phyloP scores from a whole-genome alignment of 495 filamentous ascomycete genomes.

The Aspergillus hancockii region DNA sequence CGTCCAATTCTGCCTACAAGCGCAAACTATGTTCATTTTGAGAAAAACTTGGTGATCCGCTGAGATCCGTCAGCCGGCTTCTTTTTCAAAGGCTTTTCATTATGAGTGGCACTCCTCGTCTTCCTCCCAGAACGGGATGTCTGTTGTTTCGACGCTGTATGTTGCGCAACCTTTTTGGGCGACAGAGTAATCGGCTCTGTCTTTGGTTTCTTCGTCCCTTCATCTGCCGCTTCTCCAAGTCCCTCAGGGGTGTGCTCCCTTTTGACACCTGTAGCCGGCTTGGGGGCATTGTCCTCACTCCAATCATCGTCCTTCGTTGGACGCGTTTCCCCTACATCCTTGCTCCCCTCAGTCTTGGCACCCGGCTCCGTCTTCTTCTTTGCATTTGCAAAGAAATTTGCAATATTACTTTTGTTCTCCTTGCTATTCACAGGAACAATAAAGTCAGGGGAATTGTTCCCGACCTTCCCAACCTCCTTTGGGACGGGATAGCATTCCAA shows the following conservation, averaged over 20 bases:
- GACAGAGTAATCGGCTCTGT: constrained; percentile 18
- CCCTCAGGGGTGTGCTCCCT: constrained; percentile 50
- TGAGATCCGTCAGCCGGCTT: constrained; percentile 63
- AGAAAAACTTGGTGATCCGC: constrained; percentile 86
- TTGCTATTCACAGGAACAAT: constrained; percentile 77
- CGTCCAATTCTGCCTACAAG: not conserved
- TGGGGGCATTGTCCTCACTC: constrained; percentile 50
- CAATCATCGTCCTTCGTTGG: constrained; percentile 42
- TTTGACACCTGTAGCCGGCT: constrained; percentile 55
- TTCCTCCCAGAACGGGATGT: constrained; percentile 19
- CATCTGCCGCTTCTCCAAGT: constrained; percentile 18
- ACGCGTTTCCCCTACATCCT: constrained; percentile 30
- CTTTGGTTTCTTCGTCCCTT: constrained; percentile 33
- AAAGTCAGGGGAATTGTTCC: constrained; percentile 84
- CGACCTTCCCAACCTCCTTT: constrained; percentile 91
- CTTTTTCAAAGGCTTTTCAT: constrained; percentile 51
- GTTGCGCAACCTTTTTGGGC: constrained; percentile 22
- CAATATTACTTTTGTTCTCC: constrained; percentile 89
- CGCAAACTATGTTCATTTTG: constrained; percentile 42
- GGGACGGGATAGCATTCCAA: constrained; percentile 83
- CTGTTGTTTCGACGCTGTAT: constrained; percentile 18
- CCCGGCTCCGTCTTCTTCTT: constrained; percentile 38
- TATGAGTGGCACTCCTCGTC: constrained; percentile 41
- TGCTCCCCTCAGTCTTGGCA: constrained; percentile 14
- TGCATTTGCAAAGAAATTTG: constrained; percentile 80